Conservation (phyloP, 768 basidiomycete genomes). For the Bullera alba region DNA sequence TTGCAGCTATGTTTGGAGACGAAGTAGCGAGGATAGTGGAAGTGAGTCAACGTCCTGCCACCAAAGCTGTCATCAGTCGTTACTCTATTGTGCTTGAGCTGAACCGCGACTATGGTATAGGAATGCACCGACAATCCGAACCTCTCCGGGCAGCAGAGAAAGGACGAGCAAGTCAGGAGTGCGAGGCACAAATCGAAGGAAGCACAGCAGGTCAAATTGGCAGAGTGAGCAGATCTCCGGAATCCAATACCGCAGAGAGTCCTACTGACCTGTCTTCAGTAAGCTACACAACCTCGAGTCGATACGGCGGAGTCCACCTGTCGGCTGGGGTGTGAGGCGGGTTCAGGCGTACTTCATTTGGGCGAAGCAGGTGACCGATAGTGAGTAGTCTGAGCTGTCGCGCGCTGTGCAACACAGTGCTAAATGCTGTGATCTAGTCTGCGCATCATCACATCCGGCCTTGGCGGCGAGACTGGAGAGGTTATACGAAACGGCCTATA, state of each 20-base stretch:
- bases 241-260: background rate
- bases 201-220: conserved; percentile 43
- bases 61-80: background rate
- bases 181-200: conserved; percentile 37
- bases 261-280: conserved; percentile 12
- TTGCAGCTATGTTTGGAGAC: conserved; percentile 35
- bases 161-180: conserved; percentile 34
- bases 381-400: too few species aligned
- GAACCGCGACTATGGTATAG: conserved; percentile 5
- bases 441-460: conserved; percentile 28
- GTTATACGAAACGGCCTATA: conserved; percentile 40
- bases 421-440: too few species aligned
- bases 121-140: conserved; percentile 41
- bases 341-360: conserved; percentile 44
- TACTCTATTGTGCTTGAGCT: too few species aligned
- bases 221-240: conserved; percentile 28
- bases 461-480: conserved; percentile 21
- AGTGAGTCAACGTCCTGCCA: conserved; percentile 7
- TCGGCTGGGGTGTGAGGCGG: conserved; percentile 38
- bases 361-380: conserved; percentile 40
- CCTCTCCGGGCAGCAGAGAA: conserved; percentile 27
- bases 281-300: conserved; percentile 44
- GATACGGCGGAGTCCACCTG: conserved; percentile 39
- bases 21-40: conserved; percentile 43
- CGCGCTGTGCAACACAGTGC: too few species aligned